A percentile compares a stretch with the other conserved stretches of the same genome.
Conservation (phyloP, 164 flowering plant species). For the Cinnamomum chago region DNA sequence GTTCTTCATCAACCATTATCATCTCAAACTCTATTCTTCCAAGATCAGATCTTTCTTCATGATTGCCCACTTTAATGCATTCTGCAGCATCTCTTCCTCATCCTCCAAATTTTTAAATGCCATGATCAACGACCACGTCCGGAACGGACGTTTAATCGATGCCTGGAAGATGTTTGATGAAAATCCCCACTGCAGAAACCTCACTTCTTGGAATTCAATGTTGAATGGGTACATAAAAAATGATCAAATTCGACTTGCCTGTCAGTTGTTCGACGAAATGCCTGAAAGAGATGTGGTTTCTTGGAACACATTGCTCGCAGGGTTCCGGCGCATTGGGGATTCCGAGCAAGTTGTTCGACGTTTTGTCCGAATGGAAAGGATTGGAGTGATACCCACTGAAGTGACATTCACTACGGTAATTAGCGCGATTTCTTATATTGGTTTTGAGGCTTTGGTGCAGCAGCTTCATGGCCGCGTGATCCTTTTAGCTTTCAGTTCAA, state of each 20-base stretch:
- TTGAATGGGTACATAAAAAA: slow-evolving; percentile 24
- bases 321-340: slow-evolving; percentile 29
- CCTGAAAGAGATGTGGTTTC: slow-evolving; percentile 52
- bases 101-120: slow-evolving; percentile 11
- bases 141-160: slow-evolving; percentile 20
- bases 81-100: neutral
- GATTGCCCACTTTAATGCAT: neutral
- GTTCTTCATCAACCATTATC: neutral
- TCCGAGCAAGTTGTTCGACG: slow-evolving; percentile 16
- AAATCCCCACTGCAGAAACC: slow-evolving; percentile 24
- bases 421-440: slow-evolving; percentile 22
- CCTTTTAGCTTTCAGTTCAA: slow-evolving; percentile 27
- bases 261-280: slow-evolving; percentile 57
- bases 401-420: slow-evolving; percentile 43
- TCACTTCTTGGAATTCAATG: slow-evolving; percentile 46
- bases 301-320: slow-evolving; percentile 54
- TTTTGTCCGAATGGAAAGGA: slow-evolving; percentile 35
- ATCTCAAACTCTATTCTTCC: neutral
- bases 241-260: slow-evolving; percentile 28
- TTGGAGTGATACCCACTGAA: slow-evolving; percentile 35
- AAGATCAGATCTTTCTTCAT: neutral
- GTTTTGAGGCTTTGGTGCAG: slow-evolving; percentile 30
- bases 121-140: slow-evolving; percentile 22
- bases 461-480: slow-evolving; percentile 50
- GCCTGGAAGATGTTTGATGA: slow-evolving; percentile 44